Conservation (phyloP, 305 asterid species). For the Fraxinus sp. region DNA sequence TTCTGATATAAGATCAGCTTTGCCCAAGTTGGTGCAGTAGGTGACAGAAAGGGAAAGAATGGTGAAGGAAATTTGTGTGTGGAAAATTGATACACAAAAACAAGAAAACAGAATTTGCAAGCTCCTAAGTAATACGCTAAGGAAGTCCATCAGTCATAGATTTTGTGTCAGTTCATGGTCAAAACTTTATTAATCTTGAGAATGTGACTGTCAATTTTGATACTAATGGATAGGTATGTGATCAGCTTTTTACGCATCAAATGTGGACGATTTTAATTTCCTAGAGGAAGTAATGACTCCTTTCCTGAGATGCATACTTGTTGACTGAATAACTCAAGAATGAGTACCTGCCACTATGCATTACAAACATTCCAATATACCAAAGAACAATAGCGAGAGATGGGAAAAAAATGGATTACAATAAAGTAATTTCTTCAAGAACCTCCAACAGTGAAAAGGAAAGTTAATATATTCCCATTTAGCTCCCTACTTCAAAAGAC, state of each 20-base stretch:
- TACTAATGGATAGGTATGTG: background rate
- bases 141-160: background rate
- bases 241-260: background rate
- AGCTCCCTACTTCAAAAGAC: background rate
- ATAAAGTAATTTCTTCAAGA: background rate
- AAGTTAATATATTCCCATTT: background rate
- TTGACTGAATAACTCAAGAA: background rate
- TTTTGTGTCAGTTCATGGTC: background rate
- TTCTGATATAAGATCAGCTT: background rate
- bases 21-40: background rate
- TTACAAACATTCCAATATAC: background rate
- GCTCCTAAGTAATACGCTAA: background rate
- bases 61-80: background rate
- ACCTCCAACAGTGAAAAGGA: background rate
- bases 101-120: background rate
- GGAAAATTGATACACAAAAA: background rate
- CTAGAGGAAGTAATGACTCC: background rate
- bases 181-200: background rate
- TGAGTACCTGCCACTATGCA: background rate
- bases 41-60: conserved; percentile 1
- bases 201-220: background rate
- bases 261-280: background rate
- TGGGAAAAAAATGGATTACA: background rate
- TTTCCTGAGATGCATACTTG: background rate
- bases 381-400: background rate